Percentiles rank a stretch among this genome's conserved stretches.
phyloP scores from a whole-genome alignment of 139 green algal genomes.

The Limnomonas spitsbergensis region DNA sequence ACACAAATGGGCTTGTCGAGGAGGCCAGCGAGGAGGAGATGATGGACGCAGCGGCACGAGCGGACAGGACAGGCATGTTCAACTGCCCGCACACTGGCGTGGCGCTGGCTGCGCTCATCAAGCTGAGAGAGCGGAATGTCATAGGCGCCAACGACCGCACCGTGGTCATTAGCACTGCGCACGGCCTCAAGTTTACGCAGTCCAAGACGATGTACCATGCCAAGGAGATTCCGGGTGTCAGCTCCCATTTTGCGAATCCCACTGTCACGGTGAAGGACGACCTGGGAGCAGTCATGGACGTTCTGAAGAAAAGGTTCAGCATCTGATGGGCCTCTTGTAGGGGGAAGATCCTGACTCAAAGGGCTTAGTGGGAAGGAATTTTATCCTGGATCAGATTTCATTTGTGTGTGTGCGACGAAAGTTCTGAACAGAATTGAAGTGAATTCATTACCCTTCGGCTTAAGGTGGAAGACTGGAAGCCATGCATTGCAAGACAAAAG shows the following conservation, averaged over 20 bases:
- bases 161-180: constrained; percentile 93
- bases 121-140: constrained; percentile 81
- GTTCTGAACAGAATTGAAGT: too few relatives aligned
- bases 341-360: too few relatives aligned
- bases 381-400: too few relatives aligned
- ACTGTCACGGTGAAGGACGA: constrained; percentile 87
- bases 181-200: constrained; percentile 98
- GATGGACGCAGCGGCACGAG: constrained; percentile 95
- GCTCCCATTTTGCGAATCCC: constrained; percentile 85
- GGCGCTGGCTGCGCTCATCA: constrained; percentile 92
- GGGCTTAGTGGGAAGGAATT: too few relatives aligned
- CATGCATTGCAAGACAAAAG: too few relatives aligned
- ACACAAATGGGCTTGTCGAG: constrained; percentile 95
- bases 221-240: constrained; percentile 73
- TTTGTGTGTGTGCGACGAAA: too few relatives aligned
- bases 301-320: constrained; percentile 15
- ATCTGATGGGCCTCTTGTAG: too few relatives aligned
- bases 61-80: constrained; percentile 94
- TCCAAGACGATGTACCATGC: constrained; percentile 96
- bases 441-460: too few relatives aligned
- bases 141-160: constrained; percentile 88
- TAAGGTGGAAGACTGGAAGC: too few relatives aligned
- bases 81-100: constrained; percentile 93
- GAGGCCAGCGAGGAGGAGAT: constrained; percentile 98
- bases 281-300: constrained; percentile 85